Conservation (phyloP, 2,329 filamentous ascomycete species). For the Emericellopsis cladophorae region DNA sequence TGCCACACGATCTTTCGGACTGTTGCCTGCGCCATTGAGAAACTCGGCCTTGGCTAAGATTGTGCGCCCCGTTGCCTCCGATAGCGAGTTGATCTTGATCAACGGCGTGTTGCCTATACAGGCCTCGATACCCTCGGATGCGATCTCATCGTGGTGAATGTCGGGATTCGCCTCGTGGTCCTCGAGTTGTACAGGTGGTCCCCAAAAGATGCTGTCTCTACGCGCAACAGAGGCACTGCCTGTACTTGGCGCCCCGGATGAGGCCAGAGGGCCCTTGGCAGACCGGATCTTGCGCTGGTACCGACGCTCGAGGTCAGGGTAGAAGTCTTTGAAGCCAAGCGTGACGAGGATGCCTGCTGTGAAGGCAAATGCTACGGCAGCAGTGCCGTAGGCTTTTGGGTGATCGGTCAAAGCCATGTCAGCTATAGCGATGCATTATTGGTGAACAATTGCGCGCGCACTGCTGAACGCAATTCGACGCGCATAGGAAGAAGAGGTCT, state of each 20-base stretch:
- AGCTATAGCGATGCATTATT: not conserved
- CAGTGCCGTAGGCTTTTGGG: slow-evolving; percentile 48
- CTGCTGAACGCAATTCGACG: too few species aligned
- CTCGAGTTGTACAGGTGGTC: slow-evolving; percentile 37
- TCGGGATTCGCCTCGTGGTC: slow-evolving; percentile 33
- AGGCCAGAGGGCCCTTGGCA: slow-evolving; percentile 3
- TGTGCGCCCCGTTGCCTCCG: slow-evolving; percentile 72
- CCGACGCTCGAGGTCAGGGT: slow-evolving; percentile 57
- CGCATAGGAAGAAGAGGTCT: too few species aligned
- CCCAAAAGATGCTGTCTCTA: slow-evolving; percentile 28
- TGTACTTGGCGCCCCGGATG: slow-evolving; percentile 2
- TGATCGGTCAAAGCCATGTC: slow-evolving; percentile 49
- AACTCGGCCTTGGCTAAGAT: slow-evolving; percentile 95
- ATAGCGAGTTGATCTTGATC: slow-evolving; percentile 74
- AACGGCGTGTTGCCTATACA: slow-evolving; percentile 91
- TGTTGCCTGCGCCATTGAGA: slow-evolving; percentile 86
- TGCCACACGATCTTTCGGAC: slow-evolving; percentile 90
- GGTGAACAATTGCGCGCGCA: not conserved
- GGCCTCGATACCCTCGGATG: slow-evolving; percentile 73
- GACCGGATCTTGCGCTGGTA: slow-evolving; percentile 35
- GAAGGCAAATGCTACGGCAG: slow-evolving; percentile 61
- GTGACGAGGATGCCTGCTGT: slow-evolving; percentile 65
- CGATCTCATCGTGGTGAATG: slow-evolving; percentile 14
- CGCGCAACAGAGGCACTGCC: slow-evolving; percentile 3
- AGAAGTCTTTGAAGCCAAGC: slow-evolving; percentile 67